Conservation (phyloP, 352 stramenopile species). For the Phytophthora pistaciae region DNA sequence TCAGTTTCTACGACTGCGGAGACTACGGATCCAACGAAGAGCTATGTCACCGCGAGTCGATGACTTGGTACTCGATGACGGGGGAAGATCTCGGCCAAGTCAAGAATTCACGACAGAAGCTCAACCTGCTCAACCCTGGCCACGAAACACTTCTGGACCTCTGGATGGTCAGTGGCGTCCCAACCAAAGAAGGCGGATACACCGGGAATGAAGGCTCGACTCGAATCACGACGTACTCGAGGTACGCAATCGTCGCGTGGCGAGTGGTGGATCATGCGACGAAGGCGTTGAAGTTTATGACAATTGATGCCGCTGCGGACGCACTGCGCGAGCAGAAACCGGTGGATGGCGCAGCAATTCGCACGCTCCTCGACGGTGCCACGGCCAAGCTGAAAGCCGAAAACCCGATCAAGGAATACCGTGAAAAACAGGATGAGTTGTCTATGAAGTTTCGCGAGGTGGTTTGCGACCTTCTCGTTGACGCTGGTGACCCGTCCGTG, state of each 20-base stretch:
- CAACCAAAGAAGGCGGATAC: constrained; percentile 8
- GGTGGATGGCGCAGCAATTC: constrained; percentile 1
- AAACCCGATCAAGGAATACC: not conserved
- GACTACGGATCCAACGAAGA: not conserved
- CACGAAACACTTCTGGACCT: constrained; percentile 8
- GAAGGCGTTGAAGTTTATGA: constrained; percentile 15
- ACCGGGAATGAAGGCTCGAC: constrained; percentile 4
- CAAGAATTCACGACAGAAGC: not conserved
- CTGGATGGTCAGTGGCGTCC: constrained; percentile 8
- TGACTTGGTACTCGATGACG: constrained; percentile 6
- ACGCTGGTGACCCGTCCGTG: constrained; percentile 9
- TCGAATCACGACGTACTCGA: constrained; percentile 19
- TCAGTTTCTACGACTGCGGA: not conserved
- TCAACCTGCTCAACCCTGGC: constrained; percentile 23
- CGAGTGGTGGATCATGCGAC: not conserved
- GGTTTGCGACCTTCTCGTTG: constrained; percentile 9
- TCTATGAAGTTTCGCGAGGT: constrained; percentile 9
- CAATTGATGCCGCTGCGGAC: not conserved
- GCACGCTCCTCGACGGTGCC: constrained; percentile 6
- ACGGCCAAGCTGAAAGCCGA: not conserved
- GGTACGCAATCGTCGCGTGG: constrained; percentile 20
- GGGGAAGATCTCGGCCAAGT: constrained; percentile 10
- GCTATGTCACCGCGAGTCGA: constrained; percentile 1
- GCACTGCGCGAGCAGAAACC: not conserved
- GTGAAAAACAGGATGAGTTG: not conserved